A percentile compares a stretch with the other conserved stretches of the same genome.
phyloP scores from a whole-genome alignment of 139 green algal genomes.

The Chlorella sp. region DNA sequence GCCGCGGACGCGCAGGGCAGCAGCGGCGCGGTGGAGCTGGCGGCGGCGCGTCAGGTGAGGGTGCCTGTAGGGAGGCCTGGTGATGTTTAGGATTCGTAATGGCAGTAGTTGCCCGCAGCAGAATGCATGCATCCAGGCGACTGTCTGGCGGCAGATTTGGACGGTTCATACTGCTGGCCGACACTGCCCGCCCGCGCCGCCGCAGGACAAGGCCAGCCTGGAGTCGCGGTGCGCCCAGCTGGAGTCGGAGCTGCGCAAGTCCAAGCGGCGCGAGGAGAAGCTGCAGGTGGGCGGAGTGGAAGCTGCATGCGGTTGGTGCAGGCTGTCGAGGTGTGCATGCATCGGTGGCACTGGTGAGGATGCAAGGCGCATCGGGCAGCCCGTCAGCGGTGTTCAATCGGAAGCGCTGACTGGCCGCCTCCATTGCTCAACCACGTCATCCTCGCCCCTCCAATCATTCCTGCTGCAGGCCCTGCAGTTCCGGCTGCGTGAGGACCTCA shows the following conservation, averaged over 20 bases:
- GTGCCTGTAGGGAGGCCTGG: too few relatives aligned
- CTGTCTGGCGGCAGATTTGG: too few relatives aligned
- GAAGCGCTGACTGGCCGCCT: not conserved
- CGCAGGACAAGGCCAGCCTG: not conserved
- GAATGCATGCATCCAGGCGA: too few relatives aligned
- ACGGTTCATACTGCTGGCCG: too few relatives aligned
- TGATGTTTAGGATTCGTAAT: too few relatives aligned
- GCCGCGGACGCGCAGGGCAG: conserved; percentile 11
- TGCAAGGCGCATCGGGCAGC: not conserved
- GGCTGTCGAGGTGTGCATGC: too few relatives aligned
- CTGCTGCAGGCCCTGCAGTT: conserved; percentile 71
- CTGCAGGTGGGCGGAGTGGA: conserved; percentile 64
- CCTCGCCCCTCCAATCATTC: not conserved
- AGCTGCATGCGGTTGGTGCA: too few relatives aligned
- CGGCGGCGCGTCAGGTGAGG: not conserved
- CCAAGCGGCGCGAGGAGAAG: conserved; percentile 81
- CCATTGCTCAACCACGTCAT: too few relatives aligned
- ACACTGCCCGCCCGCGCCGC: too few relatives aligned
- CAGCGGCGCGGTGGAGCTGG: conserved; percentile 5
- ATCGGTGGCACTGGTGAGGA: not conserved
- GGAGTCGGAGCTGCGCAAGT: conserved; percentile 73
- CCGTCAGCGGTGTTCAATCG: not conserved
- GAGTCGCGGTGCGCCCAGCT: conserved; percentile 35
- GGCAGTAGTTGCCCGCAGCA: too few relatives aligned
- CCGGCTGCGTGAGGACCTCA: conserved; percentile 77